A percentile compares a stretch with the other conserved stretches of the same genome.
Conservation (phyloP, 257 asterid species). For the Oldenlandia corymbosa region DNA sequence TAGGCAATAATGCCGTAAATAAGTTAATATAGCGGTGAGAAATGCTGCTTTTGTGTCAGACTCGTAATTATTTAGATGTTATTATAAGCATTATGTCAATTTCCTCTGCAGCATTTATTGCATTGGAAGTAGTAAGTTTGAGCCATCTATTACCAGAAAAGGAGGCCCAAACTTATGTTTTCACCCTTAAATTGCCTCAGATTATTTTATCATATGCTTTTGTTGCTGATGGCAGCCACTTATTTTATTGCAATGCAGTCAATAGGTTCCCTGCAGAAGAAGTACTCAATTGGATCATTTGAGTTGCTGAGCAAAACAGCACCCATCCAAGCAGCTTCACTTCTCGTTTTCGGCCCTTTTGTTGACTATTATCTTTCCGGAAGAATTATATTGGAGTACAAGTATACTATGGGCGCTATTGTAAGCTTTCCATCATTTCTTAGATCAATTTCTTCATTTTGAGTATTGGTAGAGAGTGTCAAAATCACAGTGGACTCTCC, state of each 20-base stretch:
- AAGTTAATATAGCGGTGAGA: too few relatives aligned
- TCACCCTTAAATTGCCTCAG: background rate
- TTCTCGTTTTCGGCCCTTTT: slow-evolving; percentile 82
- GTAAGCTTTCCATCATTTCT: slow-evolving; percentile 42
- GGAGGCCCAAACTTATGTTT: background rate
- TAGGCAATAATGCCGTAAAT: too few relatives aligned
- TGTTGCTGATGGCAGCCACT: too few relatives aligned
- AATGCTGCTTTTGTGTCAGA: too few relatives aligned
- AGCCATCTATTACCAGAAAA: background rate
- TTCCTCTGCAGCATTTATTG: background rate
- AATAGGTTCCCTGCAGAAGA: slow-evolving; percentile 94
- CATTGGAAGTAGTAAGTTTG: background rate
- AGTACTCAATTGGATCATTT: slow-evolving; percentile 89
- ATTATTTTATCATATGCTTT: too few relatives aligned
- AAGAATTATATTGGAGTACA: slow-evolving; percentile 52
- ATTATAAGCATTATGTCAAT: too few relatives aligned
- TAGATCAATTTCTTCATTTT: too few relatives aligned
- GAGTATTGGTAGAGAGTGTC: too few relatives aligned
- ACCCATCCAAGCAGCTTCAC: slow-evolving; percentile 94
- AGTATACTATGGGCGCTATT: slow-evolving; percentile 49
- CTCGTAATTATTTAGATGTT: too few relatives aligned
- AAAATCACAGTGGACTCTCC: too few relatives aligned
- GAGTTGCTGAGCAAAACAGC: slow-evolving; percentile 94
- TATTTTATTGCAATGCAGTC: slow-evolving; percentile 63
- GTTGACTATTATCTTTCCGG: slow-evolving; percentile 69